phyloP scores from a whole-genome alignment of 768 basidiomycete species.

The Gloeophyllum trabeum region DNA sequence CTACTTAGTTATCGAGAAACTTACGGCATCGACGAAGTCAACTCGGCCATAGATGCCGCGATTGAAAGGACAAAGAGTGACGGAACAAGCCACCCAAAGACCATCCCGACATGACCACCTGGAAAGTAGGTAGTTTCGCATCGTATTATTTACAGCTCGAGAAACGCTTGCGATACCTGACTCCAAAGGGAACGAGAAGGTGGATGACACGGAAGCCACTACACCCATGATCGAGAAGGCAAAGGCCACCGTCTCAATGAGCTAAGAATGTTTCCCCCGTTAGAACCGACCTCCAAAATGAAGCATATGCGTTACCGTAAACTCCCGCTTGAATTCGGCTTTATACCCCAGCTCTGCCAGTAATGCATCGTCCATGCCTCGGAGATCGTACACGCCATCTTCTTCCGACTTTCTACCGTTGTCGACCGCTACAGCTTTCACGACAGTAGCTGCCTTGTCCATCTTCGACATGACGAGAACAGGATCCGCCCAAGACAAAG shows the following conservation, averaged over 20 bases:
- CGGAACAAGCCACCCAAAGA: constrained; percentile 71
- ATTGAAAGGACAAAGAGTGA: constrained; percentile 55
- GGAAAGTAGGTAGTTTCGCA: background rate
- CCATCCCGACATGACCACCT: constrained; percentile 72
- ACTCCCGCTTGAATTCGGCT: constrained; percentile 64
- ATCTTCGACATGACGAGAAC: constrained; percentile 7
- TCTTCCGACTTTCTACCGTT: constrained; percentile 2
- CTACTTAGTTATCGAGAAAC: constrained; percentile 13
- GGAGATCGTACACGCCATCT: constrained; percentile 11
- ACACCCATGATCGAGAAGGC: constrained; percentile 68
- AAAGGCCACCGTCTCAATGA: constrained; percentile 54
- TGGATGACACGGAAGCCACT: constrained; percentile 57
- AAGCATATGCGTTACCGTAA: constrained; percentile 35
- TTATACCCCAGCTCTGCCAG: constrained; percentile 63
- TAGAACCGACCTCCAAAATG: background rate
- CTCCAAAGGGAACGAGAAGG: constrained; percentile 48
- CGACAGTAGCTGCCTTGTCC: constrained; percentile 13
- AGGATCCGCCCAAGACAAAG: too few relatives aligned
- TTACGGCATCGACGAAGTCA: constrained; percentile 70
- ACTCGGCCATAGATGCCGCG: constrained; percentile 63
- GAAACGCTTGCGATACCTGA: too few relatives aligned
- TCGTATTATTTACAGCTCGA: too few relatives aligned
- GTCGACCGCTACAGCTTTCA: constrained; percentile 3
- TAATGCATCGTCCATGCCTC: constrained; percentile 39
- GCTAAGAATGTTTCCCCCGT: constrained; percentile 16